These are phyloP conservation scores for Apiospora pterosperma DNA, from an alignment of 2,329 filamentous ascomycete species.

Conservation along the genomic window DNA sequence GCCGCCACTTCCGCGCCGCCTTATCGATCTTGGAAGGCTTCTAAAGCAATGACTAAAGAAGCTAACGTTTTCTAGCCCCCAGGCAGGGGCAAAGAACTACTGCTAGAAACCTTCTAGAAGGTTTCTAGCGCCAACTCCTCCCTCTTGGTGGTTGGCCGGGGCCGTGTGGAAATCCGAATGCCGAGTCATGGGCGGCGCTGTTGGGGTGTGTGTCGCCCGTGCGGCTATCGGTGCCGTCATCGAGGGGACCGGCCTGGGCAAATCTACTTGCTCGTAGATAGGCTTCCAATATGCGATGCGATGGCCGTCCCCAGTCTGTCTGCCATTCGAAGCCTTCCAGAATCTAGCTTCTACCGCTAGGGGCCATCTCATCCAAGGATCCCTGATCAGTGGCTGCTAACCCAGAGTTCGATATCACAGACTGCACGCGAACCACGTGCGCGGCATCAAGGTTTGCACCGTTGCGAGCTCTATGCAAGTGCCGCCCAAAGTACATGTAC, in stretches of 20 bases:
- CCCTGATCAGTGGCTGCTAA: background rate
- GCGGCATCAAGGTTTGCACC: background rate
- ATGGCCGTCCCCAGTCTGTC: background rate
- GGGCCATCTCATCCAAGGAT: background rate
- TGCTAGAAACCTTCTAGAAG: background rate
- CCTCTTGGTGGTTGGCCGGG: background rate
- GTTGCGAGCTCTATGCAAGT: background rate
- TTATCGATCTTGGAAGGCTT: background rate
- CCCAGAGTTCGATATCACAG: background rate
- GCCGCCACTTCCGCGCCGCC: background rate
- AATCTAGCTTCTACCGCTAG: background rate
- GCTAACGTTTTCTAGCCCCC: background rate
- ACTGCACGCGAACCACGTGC: background rate
- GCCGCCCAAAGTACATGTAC: background rate
- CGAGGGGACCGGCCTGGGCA: background rate
- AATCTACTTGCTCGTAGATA: background rate
- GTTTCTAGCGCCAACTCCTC: background rate
- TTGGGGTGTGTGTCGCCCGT: background rate
- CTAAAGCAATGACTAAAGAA: background rate
- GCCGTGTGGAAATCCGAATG: background rate
- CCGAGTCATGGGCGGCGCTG: background rate
- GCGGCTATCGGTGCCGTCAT: background rate
- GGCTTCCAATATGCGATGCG: background rate
- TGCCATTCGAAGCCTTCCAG: background rate
- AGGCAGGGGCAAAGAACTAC: too few species aligned